These are phyloP conservation scores for Epithemia pelagica DNA, from an alignment of 108 stramenopile genomes.

Conservation along the genomic window DNA sequence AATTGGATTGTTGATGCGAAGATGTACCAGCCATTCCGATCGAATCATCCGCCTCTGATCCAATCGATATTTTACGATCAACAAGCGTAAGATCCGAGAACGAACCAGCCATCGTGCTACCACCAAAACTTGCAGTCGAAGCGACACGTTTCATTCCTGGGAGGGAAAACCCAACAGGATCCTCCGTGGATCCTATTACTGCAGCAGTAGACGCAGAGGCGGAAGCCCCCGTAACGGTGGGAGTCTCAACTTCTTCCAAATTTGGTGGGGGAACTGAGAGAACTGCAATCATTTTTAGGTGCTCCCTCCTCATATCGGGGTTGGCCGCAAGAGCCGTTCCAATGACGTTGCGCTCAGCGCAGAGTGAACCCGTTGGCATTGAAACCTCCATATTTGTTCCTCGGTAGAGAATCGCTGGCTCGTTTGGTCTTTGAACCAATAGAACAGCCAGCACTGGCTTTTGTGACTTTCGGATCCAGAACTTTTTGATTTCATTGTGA, in stretches of 20 bases:
- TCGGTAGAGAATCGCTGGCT: slow-evolving; percentile 57
- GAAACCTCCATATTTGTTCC: slow-evolving; percentile 98
- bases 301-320: slow-evolving; percentile 66
- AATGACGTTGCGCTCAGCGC: slow-evolving; percentile 96
- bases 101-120: neutral
- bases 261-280: slow-evolving; percentile 40
- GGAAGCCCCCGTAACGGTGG: neutral
- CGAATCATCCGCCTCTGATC: slow-evolving; percentile 26
- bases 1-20: slow-evolving; percentile 1
- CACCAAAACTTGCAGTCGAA: slow-evolving; percentile 2
- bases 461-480: slow-evolving; percentile 95
- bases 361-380: slow-evolving; percentile 96
- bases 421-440: slow-evolving; percentile 66
- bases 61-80: slow-evolving; percentile 13
- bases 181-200: neutral
- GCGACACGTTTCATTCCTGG: neutral
- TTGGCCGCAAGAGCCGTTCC: slow-evolving; percentile 84
- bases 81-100: neutral
- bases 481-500: slow-evolving; percentile 72
- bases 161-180: neutral
- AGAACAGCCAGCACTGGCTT: slow-evolving; percentile 97
- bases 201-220: neutral
- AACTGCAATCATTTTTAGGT: slow-evolving; percentile 83
- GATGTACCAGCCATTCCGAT: neutral
- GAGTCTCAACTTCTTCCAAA: no score